Base-by-base conservation (phyloP, 139 green algal genomes). In the Chlorella ohadii region DNA sequence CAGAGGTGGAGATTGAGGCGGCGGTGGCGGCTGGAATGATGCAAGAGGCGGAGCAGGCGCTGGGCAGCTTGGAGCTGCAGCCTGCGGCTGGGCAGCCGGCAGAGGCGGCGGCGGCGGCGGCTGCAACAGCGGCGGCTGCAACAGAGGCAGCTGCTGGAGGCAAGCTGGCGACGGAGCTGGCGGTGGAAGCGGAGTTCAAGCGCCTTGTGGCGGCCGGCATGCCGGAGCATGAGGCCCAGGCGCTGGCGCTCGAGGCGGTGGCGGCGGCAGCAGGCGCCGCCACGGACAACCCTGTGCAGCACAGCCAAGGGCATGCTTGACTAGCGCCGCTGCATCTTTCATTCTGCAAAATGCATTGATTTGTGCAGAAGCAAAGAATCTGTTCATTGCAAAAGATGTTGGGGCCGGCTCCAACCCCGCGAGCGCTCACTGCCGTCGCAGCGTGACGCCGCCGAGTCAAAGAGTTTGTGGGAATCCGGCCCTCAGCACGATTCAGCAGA, bases 151-250 rank as follows among this genome's bases (percentile, higher is more conserved):
- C 61, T 64, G 41, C 47, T 0, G 28, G 23, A 5, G 9, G 34
- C 75, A 82, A 33, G 81, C 81, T 85, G 81, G 81, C 66, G 31
- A 13, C 63, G 15, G 81, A 85, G 72, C 81, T 70, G 72, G 81
- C 55, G 36, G 47, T 85, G 15, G n/a, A 36, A 4, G 31, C 31
- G 1, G 81, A 79, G n/a, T 78, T 71, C 27, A 13, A 47, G 22
- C 72, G 61, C 39, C 47, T 85, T 17, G 64, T 79, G 59, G 65
- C 66, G 5, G 41, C 7, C 9, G 72, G 72, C 15, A 27, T 85
- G 81, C 3, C n/a, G 22, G 67, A 67, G 66, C 81, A 85, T 16
- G 81, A 85, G 17, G 81, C 81, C 11, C 81, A 80, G 66, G 81
- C 81, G n/a, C 17, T 25, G n/a, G 81, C 81, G 41, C 47, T 85